These are phyloP conservation scores for Xenosphaeropsis pyriputrescens DNA, from an alignment of 2,329 filamentous ascomycete genomes.

Conservation along the genomic window DNA sequence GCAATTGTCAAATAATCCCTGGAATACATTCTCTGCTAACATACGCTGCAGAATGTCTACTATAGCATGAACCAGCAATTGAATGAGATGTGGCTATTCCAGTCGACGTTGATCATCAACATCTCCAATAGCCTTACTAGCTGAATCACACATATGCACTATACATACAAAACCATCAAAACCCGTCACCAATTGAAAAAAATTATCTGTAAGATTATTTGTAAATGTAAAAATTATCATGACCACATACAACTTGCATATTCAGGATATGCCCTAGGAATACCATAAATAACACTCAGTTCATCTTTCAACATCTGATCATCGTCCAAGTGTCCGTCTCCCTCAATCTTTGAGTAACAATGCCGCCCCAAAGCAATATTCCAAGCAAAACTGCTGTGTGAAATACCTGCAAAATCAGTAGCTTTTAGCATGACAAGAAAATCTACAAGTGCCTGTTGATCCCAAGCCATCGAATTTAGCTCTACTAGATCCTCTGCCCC, in stretches of 20 bases:
- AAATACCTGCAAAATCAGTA: conserved; percentile 23
- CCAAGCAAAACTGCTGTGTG: conserved; percentile 29
- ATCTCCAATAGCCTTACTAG: too few relatives aligned
- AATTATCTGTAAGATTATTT: too few relatives aligned
- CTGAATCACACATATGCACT: too few relatives aligned
- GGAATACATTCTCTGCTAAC: too few relatives aligned
- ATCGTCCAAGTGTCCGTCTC: conserved; percentile 6
- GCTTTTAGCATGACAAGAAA: conserved; percentile 29
- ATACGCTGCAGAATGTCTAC: too few relatives aligned
- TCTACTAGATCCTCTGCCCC: conserved; percentile 14
- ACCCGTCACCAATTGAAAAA: too few relatives aligned
- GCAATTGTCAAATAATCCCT: too few relatives aligned
- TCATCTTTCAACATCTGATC: conserved; percentile 11
- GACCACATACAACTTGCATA: conserved; percentile 14
- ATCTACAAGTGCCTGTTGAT: conserved; percentile 31
- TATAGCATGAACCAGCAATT: too few relatives aligned
- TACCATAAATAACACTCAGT: conserved; percentile 12
- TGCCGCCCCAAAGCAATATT: conserved; percentile 26
- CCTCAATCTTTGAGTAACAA: conserved; percentile 1
- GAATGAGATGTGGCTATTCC: too few relatives aligned
- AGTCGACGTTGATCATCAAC: too few relatives aligned
- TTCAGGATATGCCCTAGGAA: conserved; percentile 6
- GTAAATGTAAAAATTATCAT: conserved; percentile 1
- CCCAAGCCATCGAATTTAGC: conserved; percentile 22
- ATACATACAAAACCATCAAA: too few relatives aligned